Conservation (phyloP, 208 protist species). For the Acanthamoeba culbertsoni region DNA sequence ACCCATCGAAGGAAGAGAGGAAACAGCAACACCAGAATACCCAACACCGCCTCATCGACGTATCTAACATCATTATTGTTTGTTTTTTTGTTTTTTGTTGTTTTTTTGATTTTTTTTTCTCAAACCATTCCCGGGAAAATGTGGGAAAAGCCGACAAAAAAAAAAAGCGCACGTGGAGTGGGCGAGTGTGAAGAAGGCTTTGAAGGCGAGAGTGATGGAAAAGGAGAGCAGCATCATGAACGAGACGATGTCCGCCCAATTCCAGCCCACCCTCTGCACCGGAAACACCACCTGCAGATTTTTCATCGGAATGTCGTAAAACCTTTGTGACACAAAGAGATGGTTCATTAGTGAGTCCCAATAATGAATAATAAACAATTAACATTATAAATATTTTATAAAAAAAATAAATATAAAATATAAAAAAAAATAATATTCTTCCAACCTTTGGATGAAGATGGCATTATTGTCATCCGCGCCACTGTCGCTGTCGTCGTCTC, state of each 20-base stretch:
- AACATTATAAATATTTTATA: no score
- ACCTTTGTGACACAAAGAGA: background rate
- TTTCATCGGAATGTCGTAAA: conserved; percentile 59
- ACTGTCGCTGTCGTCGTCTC: background rate
- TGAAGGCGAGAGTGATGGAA: conserved; percentile 36
- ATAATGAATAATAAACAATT: background rate
- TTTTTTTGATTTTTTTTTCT: background rate
- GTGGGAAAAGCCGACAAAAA: background rate
- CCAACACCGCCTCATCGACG: conserved; percentile 40
- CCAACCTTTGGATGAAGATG: background rate
- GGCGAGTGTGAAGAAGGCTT: conserved; percentile 42
- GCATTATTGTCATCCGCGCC: background rate
- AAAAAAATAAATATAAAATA: background rate
- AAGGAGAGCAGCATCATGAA: conserved; percentile 42
- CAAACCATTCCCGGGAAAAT: background rate
- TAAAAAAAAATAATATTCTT: no score
- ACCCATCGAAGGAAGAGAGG: conserved; percentile 23
- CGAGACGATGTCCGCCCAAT: conserved; percentile 29
- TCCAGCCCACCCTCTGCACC: background rate
- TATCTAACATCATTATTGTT: background rate
- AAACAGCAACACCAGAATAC: background rate
- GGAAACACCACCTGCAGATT: conserved; percentile 50
- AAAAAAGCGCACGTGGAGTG: conserved; percentile 12
- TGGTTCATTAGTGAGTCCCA: background rate
- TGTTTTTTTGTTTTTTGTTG: background rate